Base-by-base conservation (phyloP, 371 early-diverging fungal species). In the Syncephalastrum sp. region DNA sequence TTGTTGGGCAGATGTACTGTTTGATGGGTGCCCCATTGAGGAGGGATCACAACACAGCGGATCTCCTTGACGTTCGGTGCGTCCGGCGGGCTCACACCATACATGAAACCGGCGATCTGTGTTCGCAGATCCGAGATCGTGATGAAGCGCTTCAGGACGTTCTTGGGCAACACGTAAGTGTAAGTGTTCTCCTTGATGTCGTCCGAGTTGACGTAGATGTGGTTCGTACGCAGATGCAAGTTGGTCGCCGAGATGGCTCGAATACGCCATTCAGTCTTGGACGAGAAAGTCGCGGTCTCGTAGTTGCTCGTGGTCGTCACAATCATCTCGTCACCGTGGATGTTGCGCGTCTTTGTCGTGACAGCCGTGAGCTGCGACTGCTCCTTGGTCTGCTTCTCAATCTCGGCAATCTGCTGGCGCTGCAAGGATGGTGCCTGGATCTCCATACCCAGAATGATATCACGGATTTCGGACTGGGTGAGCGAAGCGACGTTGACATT, bases 381-480 rank as follows among this genome's bases (percentile, higher is more conserved):
- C 56, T 96, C 95, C 75, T 93, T 85, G 44, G 91, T 87, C 70
- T 97, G 95, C 84, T 96, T 93, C 65, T 96, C 97, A 61, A 96
- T 92, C 72, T 97, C 96, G 19, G 93, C 97, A 75, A 95, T 92
- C 78, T 97, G 94, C 77, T 97, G 98, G 54, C 99, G 90, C 77
- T 97, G 94, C 41, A 92, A 73, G 50, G 97, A 96, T 25, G 99
- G 99, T 53, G 98, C 97, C 29, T 93, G 91, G 57, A 98, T 97
- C 73, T 97, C 96, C 96, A 98, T 98, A 73, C 99, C 99, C 60
- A 99, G 86, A 63, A 99, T 97, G 60, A 99, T 96, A 79, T 99
- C 99, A 64, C 99, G 91, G 67, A 99, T 93, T 82, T 99, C 99
- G 2, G 94, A 91, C 52, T 91, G 90, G 0, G 99, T 97, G 50